Evolutionary conservation across 2,329 filamentous ascomycete genomes (phyloP).

Genomic region (Sclerotinia subarctica): DNA sequence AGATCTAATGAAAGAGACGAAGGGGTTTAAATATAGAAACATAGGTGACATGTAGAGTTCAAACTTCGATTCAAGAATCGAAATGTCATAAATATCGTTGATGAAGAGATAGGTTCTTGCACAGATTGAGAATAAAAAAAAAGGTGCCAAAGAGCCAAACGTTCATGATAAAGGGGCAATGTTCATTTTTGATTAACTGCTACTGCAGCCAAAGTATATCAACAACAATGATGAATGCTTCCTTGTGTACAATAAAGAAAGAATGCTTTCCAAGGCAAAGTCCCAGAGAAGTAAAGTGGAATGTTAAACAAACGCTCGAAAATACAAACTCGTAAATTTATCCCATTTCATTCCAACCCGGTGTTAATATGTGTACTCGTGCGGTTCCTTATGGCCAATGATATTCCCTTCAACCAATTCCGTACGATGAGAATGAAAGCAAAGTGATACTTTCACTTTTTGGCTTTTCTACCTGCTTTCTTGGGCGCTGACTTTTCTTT

Average conservation of each 20-base stretch:
- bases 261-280: not conserved
- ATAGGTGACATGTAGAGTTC: not conserved
- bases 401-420: not conserved
- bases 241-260: not conserved
- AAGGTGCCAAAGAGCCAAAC: not conserved
- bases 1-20: not conserved
- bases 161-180: not conserved
- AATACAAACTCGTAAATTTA: not conserved
- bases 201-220: not conserved
- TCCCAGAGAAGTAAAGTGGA: not conserved
- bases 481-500: not conserved
- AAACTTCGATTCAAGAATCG: no score
- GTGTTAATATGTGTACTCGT: not conserved
- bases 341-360: not conserved
- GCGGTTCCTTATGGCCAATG: not conserved
- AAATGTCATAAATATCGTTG: not conserved
- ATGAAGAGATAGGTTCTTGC: not conserved
- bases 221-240: not conserved
- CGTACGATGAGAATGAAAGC: not conserved
- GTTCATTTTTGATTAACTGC: not conserved
- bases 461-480: conserved; percentile 6
- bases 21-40: not conserved
- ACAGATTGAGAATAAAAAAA: not conserved
- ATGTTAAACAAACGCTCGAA: not conserved
- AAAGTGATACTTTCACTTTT: conserved; percentile 14